A percentile compares a stretch with the other conserved stretches of the same genome.
phyloP scores from a whole-genome alignment of 2,329 filamentous ascomycete species.

The Sarocladium brachiariae region DNA sequence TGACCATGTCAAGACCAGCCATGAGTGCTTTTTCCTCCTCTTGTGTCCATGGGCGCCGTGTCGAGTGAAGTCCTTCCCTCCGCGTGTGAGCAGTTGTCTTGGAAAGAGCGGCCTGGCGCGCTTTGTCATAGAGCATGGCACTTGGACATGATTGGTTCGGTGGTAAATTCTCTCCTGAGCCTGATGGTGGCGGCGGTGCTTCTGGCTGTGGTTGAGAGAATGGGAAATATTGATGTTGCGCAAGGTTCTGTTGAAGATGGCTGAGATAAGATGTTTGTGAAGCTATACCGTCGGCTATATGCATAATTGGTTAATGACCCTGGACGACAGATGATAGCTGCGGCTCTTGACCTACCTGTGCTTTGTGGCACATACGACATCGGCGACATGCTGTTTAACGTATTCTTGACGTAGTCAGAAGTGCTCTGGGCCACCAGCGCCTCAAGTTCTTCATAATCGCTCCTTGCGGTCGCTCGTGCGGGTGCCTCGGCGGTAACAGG shows the following conservation, averaged over 20 bases:
- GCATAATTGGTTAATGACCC: not conserved
- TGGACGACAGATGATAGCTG: not conserved
- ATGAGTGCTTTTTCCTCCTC: constrained; percentile 88
- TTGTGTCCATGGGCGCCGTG: constrained; percentile 75
- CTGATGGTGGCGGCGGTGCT: constrained; percentile 19
- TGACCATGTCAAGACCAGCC: constrained; percentile 80
- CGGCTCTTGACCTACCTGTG: constrained; percentile 26
- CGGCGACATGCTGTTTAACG: constrained; percentile 34
- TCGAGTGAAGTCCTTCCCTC: constrained; percentile 51
- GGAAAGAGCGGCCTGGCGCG: constrained; percentile 50
- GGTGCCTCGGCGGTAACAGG: constrained; percentile 19
- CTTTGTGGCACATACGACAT: constrained; percentile 34
- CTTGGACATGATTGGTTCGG: constrained; percentile 51
- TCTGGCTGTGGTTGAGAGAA: constrained; percentile 30
- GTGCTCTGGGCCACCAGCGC: constrained; percentile 38
- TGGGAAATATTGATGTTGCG: constrained; percentile 28
- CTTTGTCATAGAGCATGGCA: constrained; percentile 49
- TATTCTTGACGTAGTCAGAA: constrained; percentile 37
- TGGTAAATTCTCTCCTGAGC: constrained; percentile 35
- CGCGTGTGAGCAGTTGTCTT: constrained; percentile 49
- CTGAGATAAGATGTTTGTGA: constrained; percentile 28
- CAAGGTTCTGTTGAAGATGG: constrained; percentile 28
- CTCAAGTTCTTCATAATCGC: constrained; percentile 36
- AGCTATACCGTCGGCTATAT: constrained; percentile 24
- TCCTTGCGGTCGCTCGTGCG: constrained; percentile 17